Evolutionary conservation across 352 stramenopile species (phyloP).

Genomic region (Globisporangium acanthophoron): DNA sequence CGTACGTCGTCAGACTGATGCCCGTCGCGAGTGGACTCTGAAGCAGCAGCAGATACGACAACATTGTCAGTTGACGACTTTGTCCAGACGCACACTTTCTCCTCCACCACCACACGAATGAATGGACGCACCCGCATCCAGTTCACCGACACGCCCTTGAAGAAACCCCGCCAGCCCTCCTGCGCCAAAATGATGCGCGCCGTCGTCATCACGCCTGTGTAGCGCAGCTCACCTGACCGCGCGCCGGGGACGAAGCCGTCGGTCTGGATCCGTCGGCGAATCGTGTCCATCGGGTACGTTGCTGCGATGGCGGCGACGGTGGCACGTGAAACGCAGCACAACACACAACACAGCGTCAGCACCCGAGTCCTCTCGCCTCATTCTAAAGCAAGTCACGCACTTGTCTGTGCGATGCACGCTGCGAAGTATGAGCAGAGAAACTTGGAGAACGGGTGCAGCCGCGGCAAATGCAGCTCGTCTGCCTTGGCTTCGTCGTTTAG

Average conservation of each 20-base stretch:
- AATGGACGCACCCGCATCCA: conserved; percentile 81
- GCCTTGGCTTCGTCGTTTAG: conserved; percentile 19
- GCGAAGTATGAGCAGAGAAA: conserved; percentile 83
- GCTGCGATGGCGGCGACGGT: conserved; percentile 20
- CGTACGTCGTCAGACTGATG: conserved; percentile 84
- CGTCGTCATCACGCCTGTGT: conserved; percentile 64
- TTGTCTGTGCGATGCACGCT: conserved; percentile 78
- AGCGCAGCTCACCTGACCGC: conserved; percentile 31
- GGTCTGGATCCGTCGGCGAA: conserved; percentile 77
- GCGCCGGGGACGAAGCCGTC: conserved; percentile 67
- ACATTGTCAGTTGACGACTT: no score
- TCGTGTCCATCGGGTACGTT: conserved; percentile 84
- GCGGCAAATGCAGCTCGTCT: conserved; percentile 11
- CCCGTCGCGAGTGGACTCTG: conserved; percentile 81
- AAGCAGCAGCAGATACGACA: conserved; percentile 2
- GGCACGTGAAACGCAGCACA: conserved; percentile 1
- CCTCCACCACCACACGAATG: background rate
- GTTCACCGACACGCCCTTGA: conserved; percentile 85
- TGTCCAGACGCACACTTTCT: background rate
- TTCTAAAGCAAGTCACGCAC: conserved; percentile 21
- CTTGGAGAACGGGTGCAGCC: conserved; percentile 71
- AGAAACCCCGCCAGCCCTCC: conserved; percentile 79
- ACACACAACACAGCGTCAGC: conserved; percentile 4
- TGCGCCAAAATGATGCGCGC: conserved; percentile 62
- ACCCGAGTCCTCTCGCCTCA: background rate